Evolutionary conservation across 163 green algal genomes (phyloP).

Genomic region (Trebouxiophyceae sp.): DNA sequence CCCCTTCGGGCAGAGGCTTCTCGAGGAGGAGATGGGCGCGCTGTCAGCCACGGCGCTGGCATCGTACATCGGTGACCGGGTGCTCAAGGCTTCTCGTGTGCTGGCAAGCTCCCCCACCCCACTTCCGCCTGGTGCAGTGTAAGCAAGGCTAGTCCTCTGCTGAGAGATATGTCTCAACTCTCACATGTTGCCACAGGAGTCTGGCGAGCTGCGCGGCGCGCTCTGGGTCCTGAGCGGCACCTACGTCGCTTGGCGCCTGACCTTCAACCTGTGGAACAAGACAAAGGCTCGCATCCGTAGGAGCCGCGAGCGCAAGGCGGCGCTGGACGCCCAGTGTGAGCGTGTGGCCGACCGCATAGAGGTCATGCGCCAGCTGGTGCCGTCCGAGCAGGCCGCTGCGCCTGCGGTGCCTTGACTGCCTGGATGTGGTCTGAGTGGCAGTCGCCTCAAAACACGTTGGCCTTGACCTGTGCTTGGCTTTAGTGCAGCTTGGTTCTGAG

Average conservation of each 20-base stretch:
- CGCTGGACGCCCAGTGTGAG: not conserved
- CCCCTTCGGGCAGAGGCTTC: not conserved
- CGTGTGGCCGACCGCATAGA: not conserved
- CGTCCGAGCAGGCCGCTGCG: no score
- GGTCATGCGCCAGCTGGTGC: no score
- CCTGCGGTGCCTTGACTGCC: no score
- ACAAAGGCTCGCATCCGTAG: no score
- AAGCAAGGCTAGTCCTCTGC: not conserved
- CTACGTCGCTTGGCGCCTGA: not conserved
- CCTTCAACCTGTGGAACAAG: not conserved
- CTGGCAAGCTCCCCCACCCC: not conserved
- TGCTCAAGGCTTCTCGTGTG: not conserved
- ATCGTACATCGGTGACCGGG: not conserved
- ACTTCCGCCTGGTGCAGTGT: not conserved
- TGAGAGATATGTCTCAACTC: not conserved
- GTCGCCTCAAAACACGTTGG: no score
- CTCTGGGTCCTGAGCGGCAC: no score
- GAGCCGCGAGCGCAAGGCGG: not conserved
- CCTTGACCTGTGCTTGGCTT: no score
- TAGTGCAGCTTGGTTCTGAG: no score
- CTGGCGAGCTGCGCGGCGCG: no score
- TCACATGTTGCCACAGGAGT: not conserved
- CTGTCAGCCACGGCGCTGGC: not conserved
- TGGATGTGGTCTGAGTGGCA: no score
- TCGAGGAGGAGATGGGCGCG: not conserved